Evolutionary conservation across 1,139 yeast genomes (phyloP).

Genomic region (Debaryomyces singareniensis): DNA sequence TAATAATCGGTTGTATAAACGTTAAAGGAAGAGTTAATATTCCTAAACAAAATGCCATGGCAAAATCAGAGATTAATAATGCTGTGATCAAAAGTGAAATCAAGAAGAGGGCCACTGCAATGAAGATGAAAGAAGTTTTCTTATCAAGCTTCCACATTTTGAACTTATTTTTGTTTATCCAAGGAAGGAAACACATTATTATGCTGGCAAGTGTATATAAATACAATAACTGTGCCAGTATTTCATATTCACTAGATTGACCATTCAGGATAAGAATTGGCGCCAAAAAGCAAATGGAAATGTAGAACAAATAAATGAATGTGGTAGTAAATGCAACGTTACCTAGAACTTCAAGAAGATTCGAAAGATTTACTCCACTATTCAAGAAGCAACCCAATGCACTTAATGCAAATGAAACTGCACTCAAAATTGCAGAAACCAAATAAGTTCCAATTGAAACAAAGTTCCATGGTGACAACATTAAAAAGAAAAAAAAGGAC

Average conservation of each 20-base stretch:
- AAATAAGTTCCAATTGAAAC: constrained; percentile 92
- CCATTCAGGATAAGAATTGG: constrained; percentile 18
- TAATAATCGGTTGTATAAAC: constrained; percentile 45
- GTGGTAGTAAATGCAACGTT: constrained; percentile 14
- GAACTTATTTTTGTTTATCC: constrained; percentile 8
- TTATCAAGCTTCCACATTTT: constrained; percentile 11
- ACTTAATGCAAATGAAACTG: constrained; percentile 65
- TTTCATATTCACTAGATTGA: constrained; percentile 10
- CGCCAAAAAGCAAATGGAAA: constrained; percentile 26
- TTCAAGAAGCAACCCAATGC: constrained; percentile 57
- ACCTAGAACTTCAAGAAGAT: constrained; percentile 20
- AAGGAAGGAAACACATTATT: constrained; percentile 15
- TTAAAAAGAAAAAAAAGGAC: constrained; percentile 86
- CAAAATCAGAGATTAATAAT: constrained; percentile 74
- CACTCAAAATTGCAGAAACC: constrained; percentile 75
- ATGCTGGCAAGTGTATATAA: constrained; percentile 14
- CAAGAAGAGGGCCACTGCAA: constrained; percentile 45
- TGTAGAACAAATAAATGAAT: constrained; percentile 13
- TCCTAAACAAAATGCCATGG: constrained; percentile 71
- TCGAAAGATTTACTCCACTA: constrained; percentile 22
- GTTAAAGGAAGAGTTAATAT: constrained; percentile 65
- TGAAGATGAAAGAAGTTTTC: constrained; percentile 21
- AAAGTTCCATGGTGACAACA: constrained; percentile 72
- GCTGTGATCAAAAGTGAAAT: constrained; percentile 69
- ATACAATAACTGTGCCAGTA: constrained; percentile 13